Evolutionary conservation across 208 protist genomes (phyloP), one percentile per base, ranked within the genome.

Genomic region (Crithidia fasciculata): DNA sequence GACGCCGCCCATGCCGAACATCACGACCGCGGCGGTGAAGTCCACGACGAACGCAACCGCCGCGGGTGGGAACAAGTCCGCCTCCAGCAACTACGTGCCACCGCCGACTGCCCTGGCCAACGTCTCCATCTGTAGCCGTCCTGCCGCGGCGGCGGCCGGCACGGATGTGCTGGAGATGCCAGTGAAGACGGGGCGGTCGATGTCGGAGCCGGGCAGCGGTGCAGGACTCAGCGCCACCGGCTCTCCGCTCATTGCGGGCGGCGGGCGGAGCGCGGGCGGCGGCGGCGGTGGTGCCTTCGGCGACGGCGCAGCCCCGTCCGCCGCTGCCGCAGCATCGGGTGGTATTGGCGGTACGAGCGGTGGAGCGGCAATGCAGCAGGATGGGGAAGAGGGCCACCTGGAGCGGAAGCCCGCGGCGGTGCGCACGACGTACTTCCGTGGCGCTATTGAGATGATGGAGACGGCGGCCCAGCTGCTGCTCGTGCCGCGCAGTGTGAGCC

Each of bases 391-490:
- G 41, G 28, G 60, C 61, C 56, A 39, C 28, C 76, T 61, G n/a
- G 76, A 67, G 62, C 74, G 68, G 44, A 70, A 57, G 41, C 74
- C 73, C 39, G 76, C 85, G 12, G 82, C 19, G 43, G 87, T 95
- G 49, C 74, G 66, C 15, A 95, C 87, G 18, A 52, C 83, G 18
- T 89, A 83, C 78, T 91, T 80, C 82, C 80, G 65, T 18, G 57
- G 72, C 19, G 88, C 92, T 7, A 71, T 96, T 36, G 85, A 94
- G 61, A 88, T 83, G 19, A 95, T 94, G 67, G 89, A 96, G 78
- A 86, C 77, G 65, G 69, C 84, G 41, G 71, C 76, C 44, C 86
- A 87, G 69, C 45, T 95, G 41, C 71, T 94, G 15, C 61, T 85
- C n/a, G 72, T 84, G 53, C 66, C 80, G 52, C 63, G 68, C 50